These are phyloP conservation scores for Mortierella hygrophila DNA, from an alignment of 192 early-diverging fungal species.

Conservation along the genomic window DNA sequence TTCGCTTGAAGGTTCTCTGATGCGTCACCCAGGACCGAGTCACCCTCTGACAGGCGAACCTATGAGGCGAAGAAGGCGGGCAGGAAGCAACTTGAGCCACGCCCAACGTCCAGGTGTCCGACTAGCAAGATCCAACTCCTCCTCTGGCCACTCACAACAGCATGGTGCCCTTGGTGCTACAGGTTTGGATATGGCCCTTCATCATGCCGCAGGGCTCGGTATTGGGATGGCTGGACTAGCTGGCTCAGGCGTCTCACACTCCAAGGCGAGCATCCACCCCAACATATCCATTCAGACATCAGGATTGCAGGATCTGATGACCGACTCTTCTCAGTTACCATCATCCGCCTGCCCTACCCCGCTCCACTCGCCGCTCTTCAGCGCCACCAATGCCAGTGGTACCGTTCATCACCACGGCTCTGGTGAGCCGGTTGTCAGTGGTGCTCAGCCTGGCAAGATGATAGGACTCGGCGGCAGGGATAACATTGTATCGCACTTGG, in stretches of 20 bases:
- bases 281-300: neutral
- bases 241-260: neutral
- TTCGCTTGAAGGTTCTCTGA: neutral
- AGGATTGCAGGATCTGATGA: conserved; percentile 35
- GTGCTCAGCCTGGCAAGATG: neutral
- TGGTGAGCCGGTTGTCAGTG: conserved; percentile 12
- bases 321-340: conserved; percentile 55
- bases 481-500: conserved; percentile 38
- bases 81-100: neutral
- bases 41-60: neutral
- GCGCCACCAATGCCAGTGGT: conserved; percentile 33
- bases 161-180: neutral
- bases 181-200: conserved; percentile 8
- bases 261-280: neutral
- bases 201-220: conserved; percentile 17
- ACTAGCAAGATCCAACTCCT: neutral
- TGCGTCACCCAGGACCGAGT: neutral
- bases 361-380: conserved; percentile 58
- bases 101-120: neutral
- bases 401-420: conserved; percentile 33
- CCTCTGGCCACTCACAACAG: neutral
- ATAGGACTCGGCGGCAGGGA: neutral
- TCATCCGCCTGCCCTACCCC: conserved; percentile 60
- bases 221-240: conserved; percentile 3
- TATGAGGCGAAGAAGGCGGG: conserved; percentile 13